These are phyloP conservation scores for Schizothecium vesticola DNA, from an alignment of 495 filamentous ascomycete species.

Conservation along the genomic window DNA sequence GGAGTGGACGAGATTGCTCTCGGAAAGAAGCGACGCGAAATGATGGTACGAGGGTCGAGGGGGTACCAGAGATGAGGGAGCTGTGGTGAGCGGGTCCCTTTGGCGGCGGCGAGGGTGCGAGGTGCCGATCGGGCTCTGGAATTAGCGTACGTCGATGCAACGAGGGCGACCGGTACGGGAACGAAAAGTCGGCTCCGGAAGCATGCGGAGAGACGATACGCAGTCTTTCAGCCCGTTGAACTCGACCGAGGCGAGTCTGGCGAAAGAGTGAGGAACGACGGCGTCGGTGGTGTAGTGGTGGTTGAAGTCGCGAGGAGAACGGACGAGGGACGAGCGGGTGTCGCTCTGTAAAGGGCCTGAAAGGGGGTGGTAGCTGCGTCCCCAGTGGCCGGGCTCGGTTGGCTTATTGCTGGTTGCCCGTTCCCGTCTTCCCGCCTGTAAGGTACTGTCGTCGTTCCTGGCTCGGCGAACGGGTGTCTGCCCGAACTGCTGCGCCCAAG, in stretches of 20 bases:
- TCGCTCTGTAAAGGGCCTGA: neutral
- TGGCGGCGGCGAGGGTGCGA: constrained; percentile 10
- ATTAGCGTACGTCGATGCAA: constrained; percentile 7
- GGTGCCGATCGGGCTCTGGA: neutral
- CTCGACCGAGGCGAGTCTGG: constrained; percentile 8
- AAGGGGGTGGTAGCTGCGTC: neutral
- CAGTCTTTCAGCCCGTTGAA: constrained; percentile 1
- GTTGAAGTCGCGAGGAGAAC: constrained; percentile 1
- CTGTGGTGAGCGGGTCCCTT: constrained; percentile 18
- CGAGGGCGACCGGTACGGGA: neutral
- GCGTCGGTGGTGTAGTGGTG: neutral
- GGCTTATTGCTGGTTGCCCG: constrained; percentile 9
- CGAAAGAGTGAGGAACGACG: constrained; percentile 8
- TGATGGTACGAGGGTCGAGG: constrained; percentile 25
- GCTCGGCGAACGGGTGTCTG: neutral
- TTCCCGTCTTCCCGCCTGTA: constrained; percentile 10
- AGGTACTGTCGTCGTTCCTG: constrained; percentile 3
- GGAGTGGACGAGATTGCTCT: constrained; percentile 31
- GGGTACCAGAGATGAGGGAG: constrained; percentile 15
- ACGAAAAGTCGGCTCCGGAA: neutral
- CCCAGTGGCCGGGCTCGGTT: constrained; percentile 1
- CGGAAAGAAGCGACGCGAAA: constrained; percentile 31
- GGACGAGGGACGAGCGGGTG: neutral
- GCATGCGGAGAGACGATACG: neutral
- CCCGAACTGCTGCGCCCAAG: neutral